Evolutionary conservation across 164 flowering plant genomes (phyloP).

Genomic region (Kingdonia uniflora): DNA sequence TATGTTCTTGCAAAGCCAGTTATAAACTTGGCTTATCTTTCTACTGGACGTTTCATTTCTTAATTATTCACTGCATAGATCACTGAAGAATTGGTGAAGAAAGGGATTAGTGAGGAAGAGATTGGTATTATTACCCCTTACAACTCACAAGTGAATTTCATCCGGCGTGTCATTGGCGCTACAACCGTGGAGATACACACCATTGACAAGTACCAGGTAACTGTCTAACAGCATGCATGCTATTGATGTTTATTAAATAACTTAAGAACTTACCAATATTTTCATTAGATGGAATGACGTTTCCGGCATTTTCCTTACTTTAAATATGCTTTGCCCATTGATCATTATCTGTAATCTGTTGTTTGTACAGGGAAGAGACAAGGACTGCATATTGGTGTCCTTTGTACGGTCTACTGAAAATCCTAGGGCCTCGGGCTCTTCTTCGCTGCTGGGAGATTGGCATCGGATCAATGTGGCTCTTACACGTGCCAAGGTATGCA

Average conservation of each 20-base stretch:
- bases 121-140: slow-evolving; percentile 96
- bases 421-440: slow-evolving; percentile 30
- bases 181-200: slow-evolving; percentile 86
- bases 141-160: slow-evolving; percentile 73
- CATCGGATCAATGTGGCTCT: slow-evolving; percentile 95
- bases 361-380: slow-evolving; percentile 89
- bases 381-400: slow-evolving; percentile 87
- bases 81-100: slow-evolving; percentile 31
- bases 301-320: too few relatives aligned
- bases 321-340: too few relatives aligned
- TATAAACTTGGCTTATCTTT: not conserved
- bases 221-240: slow-evolving; percentile 2
- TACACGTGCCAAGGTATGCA: slow-evolving; percentile 86
- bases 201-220: slow-evolving; percentile 96
- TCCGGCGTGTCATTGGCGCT: slow-evolving; percentile 30
- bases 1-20: too few relatives aligned
- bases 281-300: too few relatives aligned
- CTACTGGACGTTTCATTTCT: not conserved
- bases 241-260: too few relatives aligned
- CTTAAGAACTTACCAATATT: too few relatives aligned
- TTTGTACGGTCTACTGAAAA: slow-evolving; percentile 77
- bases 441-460: slow-evolving; percentile 97
- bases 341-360: not conserved
- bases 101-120: slow-evolving; percentile 49
- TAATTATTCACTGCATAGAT: slow-evolving; percentile 26